Base-by-base conservation (phyloP, 176 grass and related monocot genomes). In the Poa annua region DNA sequence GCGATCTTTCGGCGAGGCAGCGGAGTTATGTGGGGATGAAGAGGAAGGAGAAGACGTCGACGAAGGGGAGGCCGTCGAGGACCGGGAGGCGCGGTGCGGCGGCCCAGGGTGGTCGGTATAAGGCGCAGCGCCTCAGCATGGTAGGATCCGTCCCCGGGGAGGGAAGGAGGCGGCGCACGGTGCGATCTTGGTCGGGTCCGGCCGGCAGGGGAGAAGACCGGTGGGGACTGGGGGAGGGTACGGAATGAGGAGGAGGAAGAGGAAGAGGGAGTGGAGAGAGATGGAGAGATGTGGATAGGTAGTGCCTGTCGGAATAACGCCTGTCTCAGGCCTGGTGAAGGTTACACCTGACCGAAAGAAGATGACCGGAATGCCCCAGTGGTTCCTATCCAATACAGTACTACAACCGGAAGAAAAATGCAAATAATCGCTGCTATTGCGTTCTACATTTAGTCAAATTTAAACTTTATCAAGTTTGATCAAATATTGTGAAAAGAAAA, bases 11-110 rank as follows among this genome's bases (percentile, higher is more conserved):
- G 8, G 41, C 4, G 8, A 44, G 9, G 42, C 14, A 1, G 0
- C 48, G 4, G 9, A 44, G 48, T 93, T 89, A 96, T 68, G 96
- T 96, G 71, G 96, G 96, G 82, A 96, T 90, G 87, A 99, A 93
- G 62, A 99, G 91, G 87, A 99, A 99, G 73, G 93, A 96, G 69
- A 89, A 77, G 51, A 90, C 90, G 60, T 89, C 88, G 71, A 92
- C 81, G 68, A 80, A 63, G 4, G 95, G 84, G 45, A 66, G 84
- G 79, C 82, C 48, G 74, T 90, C 45, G 74, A 62, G 78, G 69
- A 83, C 26, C 17, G 85, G 92, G 34, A 90, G 74, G 82, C 65
- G 63, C 41, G 71, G 81, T 26, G n/a, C 42, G 60, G 63, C 56
- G 21, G 71, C 79, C 80, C 92, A 51, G 85, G 65, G 80, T 47